phyloP scores from a whole-genome alignment of 2,329 filamentous ascomycete species.

The Paraconiothyrium brasiliense region DNA sequence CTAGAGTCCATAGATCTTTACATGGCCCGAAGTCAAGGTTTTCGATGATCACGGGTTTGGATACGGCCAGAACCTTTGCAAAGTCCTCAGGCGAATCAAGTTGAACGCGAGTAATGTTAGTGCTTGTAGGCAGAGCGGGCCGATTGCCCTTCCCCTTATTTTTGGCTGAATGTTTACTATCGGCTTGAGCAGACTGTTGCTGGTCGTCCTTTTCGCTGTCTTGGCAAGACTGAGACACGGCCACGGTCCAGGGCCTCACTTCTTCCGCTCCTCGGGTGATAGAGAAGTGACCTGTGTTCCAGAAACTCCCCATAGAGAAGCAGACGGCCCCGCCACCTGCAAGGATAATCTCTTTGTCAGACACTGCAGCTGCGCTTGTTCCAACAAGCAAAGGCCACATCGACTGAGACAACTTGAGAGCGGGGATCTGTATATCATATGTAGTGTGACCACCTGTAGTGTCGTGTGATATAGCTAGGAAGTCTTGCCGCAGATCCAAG shows the following conservation, averaged over 20 bases:
- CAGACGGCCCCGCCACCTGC: conserved; percentile 85
- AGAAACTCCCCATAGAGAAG: conserved; percentile 89
- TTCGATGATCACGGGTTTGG: conserved; percentile 72
- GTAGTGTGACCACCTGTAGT: conserved; percentile 23
- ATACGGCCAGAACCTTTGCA: conserved; percentile 63
- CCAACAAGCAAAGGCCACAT: conserved; percentile 76
- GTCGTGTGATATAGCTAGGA: conserved; percentile 33
- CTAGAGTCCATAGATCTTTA: conserved; percentile 70
- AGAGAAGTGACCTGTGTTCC: conserved; percentile 63
- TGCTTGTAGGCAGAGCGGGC: conserved; percentile 20
- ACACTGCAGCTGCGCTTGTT: conserved; percentile 63
- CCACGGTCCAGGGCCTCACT: conserved; percentile 28
- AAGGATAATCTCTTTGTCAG: conserved; percentile 65
- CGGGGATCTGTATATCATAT: conserved; percentile 31
- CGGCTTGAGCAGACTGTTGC: conserved; percentile 11
- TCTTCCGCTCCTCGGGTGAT: conserved; percentile 29
- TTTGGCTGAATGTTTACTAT: conserved; percentile 26
- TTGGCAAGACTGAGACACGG: conserved; percentile 7
- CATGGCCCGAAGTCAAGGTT: conserved; percentile 74
- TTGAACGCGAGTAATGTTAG: conserved; percentile 61
- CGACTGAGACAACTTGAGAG: conserved; percentile 35
- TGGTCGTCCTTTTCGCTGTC: conserved; percentile 9
- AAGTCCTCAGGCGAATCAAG: conserved; percentile 68
- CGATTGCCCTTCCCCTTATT: conserved; percentile 23
- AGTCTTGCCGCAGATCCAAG: conserved; percentile 37